These are phyloP conservation scores for Epichloe typhina DNA, from an alignment of 2,329 filamentous ascomycete genomes.

Conservation along the genomic window DNA sequence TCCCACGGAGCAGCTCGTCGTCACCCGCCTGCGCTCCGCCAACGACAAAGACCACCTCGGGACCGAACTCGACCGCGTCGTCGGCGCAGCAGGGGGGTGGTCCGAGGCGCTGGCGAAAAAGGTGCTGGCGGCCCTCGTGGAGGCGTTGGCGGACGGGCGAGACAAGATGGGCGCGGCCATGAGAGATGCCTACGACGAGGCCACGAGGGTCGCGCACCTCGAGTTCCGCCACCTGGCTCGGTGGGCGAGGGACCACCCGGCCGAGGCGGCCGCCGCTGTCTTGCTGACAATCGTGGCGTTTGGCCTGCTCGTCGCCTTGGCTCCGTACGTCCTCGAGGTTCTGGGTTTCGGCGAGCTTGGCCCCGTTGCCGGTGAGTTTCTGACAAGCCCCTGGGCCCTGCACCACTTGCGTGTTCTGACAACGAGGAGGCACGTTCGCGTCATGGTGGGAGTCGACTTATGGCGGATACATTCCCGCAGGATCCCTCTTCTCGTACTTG, in stretches of 20 bases:
- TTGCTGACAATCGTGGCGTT: background rate
- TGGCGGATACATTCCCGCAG: constrained; percentile 1
- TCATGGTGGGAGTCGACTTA: constrained; percentile 5
- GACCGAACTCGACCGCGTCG: background rate
- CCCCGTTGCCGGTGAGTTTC: background rate
- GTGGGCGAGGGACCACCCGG: background rate
- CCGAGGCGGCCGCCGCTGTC: background rate
- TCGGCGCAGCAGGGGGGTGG: background rate
- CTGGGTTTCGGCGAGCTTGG: background rate
- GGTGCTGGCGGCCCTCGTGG: background rate
- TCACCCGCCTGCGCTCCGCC: background rate
- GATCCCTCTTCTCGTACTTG: constrained; percentile 2
- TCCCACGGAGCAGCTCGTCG: background rate
- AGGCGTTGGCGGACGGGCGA: background rate
- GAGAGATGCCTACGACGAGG: background rate
- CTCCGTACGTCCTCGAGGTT: background rate
- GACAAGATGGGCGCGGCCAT: background rate
- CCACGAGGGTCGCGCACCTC: background rate
- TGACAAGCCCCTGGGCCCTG: no score
- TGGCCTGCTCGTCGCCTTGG: background rate
- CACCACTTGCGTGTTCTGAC: background rate
- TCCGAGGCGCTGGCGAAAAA: background rate
- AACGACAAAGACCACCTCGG: background rate
- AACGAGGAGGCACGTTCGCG: constrained; percentile 1
- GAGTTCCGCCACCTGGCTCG: background rate